phyloP scores from a whole-genome alignment of 2,329 filamentous ascomycete genomes.

The Aschersonia sp. region DNA sequence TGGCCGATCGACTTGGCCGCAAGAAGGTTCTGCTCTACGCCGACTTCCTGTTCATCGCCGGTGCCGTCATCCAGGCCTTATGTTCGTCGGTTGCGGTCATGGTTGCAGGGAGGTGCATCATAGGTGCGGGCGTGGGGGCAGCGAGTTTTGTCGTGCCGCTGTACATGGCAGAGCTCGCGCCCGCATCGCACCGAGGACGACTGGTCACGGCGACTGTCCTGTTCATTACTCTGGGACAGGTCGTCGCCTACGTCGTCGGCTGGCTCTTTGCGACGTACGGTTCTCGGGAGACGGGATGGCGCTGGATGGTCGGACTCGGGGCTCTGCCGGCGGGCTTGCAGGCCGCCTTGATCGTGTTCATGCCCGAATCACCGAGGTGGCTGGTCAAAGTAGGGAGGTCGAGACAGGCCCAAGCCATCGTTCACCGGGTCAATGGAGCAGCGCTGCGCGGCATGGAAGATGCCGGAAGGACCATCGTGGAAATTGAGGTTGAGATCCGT shows the following conservation, averaged over 20 bases:
- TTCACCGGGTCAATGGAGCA: slow-evolving; percentile 47
- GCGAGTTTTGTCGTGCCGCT: slow-evolving; percentile 74
- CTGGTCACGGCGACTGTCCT: slow-evolving; percentile 71
- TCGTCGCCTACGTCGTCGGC: slow-evolving; percentile 74
- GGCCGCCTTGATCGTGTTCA: slow-evolving; percentile 47
- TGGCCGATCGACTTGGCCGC: slow-evolving; percentile 47
- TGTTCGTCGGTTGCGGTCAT: slow-evolving; percentile 44
- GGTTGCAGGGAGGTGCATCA: slow-evolving; percentile 52
- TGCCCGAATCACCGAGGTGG: slow-evolving; percentile 87
- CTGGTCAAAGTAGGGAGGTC: slow-evolving; percentile 55
- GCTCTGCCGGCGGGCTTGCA: slow-evolving; percentile 64
- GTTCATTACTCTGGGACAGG: slow-evolving; percentile 78
- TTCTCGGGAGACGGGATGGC: slow-evolving; percentile 49
- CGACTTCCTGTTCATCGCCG: slow-evolving; percentile 51
- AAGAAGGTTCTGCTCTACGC: slow-evolving; percentile 48
- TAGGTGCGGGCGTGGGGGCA: slow-evolving; percentile 59
- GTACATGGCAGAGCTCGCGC: slow-evolving; percentile 78
- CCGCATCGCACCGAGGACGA: slow-evolving; percentile 58
- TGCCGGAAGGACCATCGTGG: slow-evolving; percentile 46
- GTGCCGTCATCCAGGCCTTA: slow-evolving; percentile 50
- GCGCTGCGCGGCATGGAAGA: slow-evolving; percentile 24
- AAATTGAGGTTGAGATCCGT: slow-evolving; percentile 61
- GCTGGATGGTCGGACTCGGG: slow-evolving; percentile 83
- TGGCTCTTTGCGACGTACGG: slow-evolving; percentile 54
- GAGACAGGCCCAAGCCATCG: slow-evolving; percentile 46